Base-by-base conservation (phyloP, 495 filamentous ascomycete genomes). In the Penicillium paradoxum region DNA sequence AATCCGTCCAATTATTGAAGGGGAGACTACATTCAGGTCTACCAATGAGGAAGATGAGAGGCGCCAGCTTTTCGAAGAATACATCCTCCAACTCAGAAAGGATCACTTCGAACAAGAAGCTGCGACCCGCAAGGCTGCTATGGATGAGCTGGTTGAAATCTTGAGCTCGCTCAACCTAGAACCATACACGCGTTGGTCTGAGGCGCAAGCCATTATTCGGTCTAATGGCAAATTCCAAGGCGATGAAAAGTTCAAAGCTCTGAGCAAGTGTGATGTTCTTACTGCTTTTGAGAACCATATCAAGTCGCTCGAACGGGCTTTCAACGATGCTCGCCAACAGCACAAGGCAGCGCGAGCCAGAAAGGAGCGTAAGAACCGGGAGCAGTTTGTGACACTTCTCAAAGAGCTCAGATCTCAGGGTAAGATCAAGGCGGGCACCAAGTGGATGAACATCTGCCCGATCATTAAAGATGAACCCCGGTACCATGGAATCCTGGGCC, bases 221-320 rank as follows among this genome's bases (percentile, higher is more conserved):
- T 80, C 83, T 21, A 88, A 89, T 63, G 82, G 88, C 51, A 83
- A 83, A 51, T 90, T 96, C 67, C 82, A 89, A 73, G 79, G 78
- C 65, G 89, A 96, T 58, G 83, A 86, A 65, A 95, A 91, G 78
- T 97, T 97, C 76, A 83, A 87, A 67, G 74, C 85, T 62, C 81
- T 99, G 52, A 89, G 74, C 70, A 90, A 91, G 64, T 88, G 86
- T 66, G 92, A 97, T 66, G 80, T 99, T 67, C 77, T 99, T 73
- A 91, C 83, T 50, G 87, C 87, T 38, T 99, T 97, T 70, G 90
- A 97, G 70, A 89, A 87, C 57, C 95, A 97, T 67, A 90, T 97
- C 72, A 96, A 93, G 70, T 79, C 85, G 14, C 77, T 97, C 52
- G 91, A 97, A 68, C 86, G 89, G 33, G 83, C 83, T 34, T 91